A percentile compares a stretch with the other conserved stretches of the same genome.
Evolutionary conservation across 108 stramenopile species (phyloP).

Genomic region (Cyclostephanos tholiformis): DNA sequence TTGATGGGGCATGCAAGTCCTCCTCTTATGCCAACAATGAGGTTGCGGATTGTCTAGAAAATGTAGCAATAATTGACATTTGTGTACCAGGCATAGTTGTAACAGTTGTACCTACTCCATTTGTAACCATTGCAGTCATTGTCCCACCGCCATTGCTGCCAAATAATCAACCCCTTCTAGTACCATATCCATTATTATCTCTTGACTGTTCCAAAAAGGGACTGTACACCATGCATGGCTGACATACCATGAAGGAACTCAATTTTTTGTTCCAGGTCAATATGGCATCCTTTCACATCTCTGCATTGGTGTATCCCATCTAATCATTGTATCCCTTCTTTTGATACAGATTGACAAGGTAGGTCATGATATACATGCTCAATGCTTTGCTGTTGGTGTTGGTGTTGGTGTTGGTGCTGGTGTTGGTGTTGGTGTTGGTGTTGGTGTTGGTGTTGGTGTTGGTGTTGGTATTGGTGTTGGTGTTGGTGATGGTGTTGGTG

Average conservation of each 20-base stretch:
- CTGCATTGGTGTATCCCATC: constrained; percentile 9
- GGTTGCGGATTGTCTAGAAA: no score
- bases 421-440: no score
- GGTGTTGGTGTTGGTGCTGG: no score
- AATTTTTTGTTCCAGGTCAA: constrained; percentile 34
- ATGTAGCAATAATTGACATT: no score
- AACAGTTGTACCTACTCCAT: constrained; percentile 30
- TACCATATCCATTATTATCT: neutral
- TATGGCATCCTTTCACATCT: constrained; percentile 2
- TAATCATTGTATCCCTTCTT: constrained; percentile 12
- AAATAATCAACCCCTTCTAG: neutral
- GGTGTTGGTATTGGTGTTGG: no score
- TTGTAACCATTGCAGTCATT: constrained; percentile 30
- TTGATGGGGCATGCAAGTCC: constrained; percentile 31
- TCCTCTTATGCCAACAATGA: no score
- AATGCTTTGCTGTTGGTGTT: no score
- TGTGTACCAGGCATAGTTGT: no score
- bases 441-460: no score
- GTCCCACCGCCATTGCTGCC: no score
- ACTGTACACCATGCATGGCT: constrained; percentile 39
- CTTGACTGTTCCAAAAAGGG: neutral
- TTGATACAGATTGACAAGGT: constrained; percentile 19
- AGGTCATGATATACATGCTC: constrained; percentile 13
- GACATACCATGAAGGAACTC: constrained; percentile 36
- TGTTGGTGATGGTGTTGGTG: no score